phyloP scores from a whole-genome alignment of 2,329 filamentous ascomycete species.

The Beauveria australis region DNA sequence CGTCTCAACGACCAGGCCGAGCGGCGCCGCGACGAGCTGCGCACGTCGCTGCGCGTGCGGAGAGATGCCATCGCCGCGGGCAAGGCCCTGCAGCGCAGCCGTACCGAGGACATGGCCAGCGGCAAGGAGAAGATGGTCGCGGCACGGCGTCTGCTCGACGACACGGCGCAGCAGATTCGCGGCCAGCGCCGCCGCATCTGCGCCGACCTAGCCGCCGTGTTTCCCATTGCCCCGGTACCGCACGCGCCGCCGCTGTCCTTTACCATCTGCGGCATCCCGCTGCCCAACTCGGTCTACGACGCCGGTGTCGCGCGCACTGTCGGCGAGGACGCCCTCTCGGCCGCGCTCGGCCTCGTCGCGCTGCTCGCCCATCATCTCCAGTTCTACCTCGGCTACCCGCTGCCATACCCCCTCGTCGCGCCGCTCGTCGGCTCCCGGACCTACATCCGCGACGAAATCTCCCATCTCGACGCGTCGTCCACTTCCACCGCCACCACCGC shows the following conservation, averaged over 20 bases:
- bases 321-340: slow-evolving; percentile 65
- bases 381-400: slow-evolving; percentile 67
- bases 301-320: slow-evolving; percentile 33
- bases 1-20: slow-evolving; percentile 56
- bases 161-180: slow-evolving; percentile 58
- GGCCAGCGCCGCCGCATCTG: slow-evolving; percentile 86
- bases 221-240: slow-evolving; percentile 62
- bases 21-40: slow-evolving; percentile 58
- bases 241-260: slow-evolving; percentile 62
- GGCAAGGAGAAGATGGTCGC: slow-evolving; percentile 51
- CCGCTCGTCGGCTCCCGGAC: slow-evolving; percentile 67
- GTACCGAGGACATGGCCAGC: slow-evolving; percentile 52
- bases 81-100: slow-evolving; percentile 47
- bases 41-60: slow-evolving; percentile 56
- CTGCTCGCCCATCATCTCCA: slow-evolving; percentile 69
- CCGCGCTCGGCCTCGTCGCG: slow-evolving; percentile 72
- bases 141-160: slow-evolving; percentile 45
- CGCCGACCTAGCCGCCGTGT: slow-evolving; percentile 71
- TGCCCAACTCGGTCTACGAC: slow-evolving; percentile 77
- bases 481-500: no score
- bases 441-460: slow-evolving; percentile 68
- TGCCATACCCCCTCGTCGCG: slow-evolving; percentile 68
- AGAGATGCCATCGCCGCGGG: slow-evolving; percentile 61
- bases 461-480: slow-evolving; percentile 30
- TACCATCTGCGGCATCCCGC: slow-evolving; percentile 66